Evolutionary conservation across 768 basidiomycete species (phyloP), one percentile per base, ranked within the genome.

Genomic region (Phlebiopsis flavidoalba): DNA sequence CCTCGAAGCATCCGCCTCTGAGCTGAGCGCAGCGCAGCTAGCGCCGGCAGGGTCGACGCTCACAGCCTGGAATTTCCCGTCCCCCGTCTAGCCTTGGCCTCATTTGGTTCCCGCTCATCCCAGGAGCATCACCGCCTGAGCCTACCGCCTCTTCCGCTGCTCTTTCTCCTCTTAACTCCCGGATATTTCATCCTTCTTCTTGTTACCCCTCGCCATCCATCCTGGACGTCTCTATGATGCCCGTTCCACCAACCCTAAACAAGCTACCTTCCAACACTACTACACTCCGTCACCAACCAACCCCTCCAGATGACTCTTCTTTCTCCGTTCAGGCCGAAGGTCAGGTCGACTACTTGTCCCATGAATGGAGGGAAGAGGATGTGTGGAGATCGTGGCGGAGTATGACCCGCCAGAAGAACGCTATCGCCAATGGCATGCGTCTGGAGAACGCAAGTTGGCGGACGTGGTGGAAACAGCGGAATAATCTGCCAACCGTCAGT

Each of bases 401-500:
- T 71, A 98, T 98, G 94, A 98, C 96, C 51, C 83, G 92, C 59
- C 93, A 95, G 80, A 99, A 98, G 84, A 91, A 96, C 72, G 96
- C 94, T 76, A 97, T 99, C 70, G 86, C 93, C 6, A 98, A 99
- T 72, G 96, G 96, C 51, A 80, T 89, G 52, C 80, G 96, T 53
- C 84, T 99, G 59, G 97, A 99, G 80, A 99, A 99, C 69, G 97
- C 97, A 8, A 93, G 90, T 62, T 99, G 96, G 96, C 79, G 96
- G 46, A 98, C 95, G 1, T 99, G 96, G 96, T 98, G 95, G 88
- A 98, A 98, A 76, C 95, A 98, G 82, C 80, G 96, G 63, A 97
- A 97, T 68, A 91, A 95, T 65, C 83, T 99, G 63, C 92, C 89
- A 78, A 99, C 96, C 0, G 82, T 99, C 71, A 90, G 88, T 24